Evolutionary conservation across 2,329 filamentous ascomycete genomes (phyloP).

Genomic region (Sporothrix humicola): DNA sequence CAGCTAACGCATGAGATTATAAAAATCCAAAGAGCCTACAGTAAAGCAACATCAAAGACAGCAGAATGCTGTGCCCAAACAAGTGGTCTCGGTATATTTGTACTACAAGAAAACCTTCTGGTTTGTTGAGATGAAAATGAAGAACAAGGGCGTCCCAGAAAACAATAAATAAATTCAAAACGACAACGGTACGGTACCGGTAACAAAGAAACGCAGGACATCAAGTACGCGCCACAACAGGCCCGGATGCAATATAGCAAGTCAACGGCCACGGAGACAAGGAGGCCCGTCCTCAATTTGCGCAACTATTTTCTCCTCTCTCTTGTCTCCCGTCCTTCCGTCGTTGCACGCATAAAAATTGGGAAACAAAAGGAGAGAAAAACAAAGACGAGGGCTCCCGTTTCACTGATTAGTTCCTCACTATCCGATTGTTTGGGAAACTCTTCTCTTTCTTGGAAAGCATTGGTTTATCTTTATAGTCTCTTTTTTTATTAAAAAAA

Average conservation of each 20-base stretch:
- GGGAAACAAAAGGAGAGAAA: not conserved
- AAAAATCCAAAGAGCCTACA: not conserved
- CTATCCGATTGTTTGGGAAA: no score
- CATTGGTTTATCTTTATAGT: no score
- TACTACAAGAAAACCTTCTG: not conserved
- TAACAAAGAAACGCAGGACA: not conserved
- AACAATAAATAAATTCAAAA: not conserved
- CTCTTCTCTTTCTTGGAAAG: no score
- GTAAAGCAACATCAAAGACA: not conserved
- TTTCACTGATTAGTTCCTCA: no score
- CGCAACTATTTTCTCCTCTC: not conserved
- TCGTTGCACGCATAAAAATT: not conserved
- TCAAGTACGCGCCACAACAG: conserved; percentile 28
- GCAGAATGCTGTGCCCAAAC: not conserved
- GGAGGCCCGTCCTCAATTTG: not conserved
- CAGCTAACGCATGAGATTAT: conserved; percentile 14
- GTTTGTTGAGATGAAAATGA: not conserved
- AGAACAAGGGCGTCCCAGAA: not conserved
- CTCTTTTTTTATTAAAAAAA: no score
- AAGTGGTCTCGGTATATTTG: not conserved
- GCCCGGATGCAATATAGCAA: conserved; percentile 27
- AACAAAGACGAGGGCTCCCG: not conserved
- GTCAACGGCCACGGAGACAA: conserved; percentile 20
- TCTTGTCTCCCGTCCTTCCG: conserved; percentile 8
- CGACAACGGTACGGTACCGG: not conserved